Conservation (phyloP, 306 rosid species). For the Cucurbita pepo region DNA sequence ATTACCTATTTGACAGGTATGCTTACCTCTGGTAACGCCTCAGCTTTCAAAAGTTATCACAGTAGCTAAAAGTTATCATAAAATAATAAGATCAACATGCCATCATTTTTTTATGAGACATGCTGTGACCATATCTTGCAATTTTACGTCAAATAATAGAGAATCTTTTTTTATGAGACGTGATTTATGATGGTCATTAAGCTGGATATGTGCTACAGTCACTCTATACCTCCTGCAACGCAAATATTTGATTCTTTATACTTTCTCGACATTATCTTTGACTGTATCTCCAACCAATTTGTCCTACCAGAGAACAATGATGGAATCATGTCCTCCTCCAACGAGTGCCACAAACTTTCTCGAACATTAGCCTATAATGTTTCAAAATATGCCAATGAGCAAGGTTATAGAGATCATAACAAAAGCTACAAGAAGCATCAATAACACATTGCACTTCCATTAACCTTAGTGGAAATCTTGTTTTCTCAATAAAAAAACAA, state of each 20-base stretch:
- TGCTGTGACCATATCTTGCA: background rate
- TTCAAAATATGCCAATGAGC: background rate
- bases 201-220: background rate
- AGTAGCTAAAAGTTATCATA: background rate
- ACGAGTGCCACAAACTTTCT: conserved; percentile 69
- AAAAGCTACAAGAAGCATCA: conserved; percentile 3
- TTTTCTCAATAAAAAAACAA: background rate
- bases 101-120: background rate
- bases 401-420: conserved; percentile 7
- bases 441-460: background rate
- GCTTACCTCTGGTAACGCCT: background rate
- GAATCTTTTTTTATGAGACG: background rate
- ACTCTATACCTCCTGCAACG: conserved; percentile 76
- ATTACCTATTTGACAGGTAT: background rate
- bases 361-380: conserved; percentile 53
- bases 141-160: background rate
- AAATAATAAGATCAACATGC: background rate
- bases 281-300: conserved; percentile 91
- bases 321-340: conserved; percentile 89
- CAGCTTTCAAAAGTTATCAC: background rate
- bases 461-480: background rate
- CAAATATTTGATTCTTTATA: conserved; percentile 57
- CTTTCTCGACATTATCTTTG: conserved; percentile 45
- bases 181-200: background rate
- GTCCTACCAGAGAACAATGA: conserved; percentile 44